Base-by-base conservation (phyloP, 331 rosid species). In the Acacia pycnantha region DNA sequence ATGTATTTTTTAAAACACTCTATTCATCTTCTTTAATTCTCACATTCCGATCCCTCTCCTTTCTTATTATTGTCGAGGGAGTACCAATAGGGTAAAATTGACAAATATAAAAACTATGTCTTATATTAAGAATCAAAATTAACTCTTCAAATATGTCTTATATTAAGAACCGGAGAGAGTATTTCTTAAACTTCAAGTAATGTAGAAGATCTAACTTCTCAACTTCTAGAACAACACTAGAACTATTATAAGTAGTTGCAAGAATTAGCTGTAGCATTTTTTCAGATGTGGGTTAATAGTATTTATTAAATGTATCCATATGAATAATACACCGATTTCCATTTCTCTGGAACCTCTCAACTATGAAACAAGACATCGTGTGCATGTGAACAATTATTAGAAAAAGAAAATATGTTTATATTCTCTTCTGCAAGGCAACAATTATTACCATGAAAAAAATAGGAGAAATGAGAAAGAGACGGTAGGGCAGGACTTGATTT, bases 391-490 rank as follows among this genome's bases (percentile, higher is more conserved):
- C 14, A 27, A n/a, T n/a, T n/a, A n/a, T n/a, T 31, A 78, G 46
- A 67, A 41, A 74, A 31, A 65, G 40, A 26, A 65, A 62, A 48
- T 29, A 15, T 53, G 70, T 77, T 77, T 82, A 93, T 86, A 83
- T 86, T 83, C 89, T 88, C 92, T 93, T 90, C 54, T 87, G 93
- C 70, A 93, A 14, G 74, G 94, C 98, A 70, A 91, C 68, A 61
- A 91, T 24, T 56, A 95, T 68, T 53, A 95, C 85, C 2, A 91
- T 54, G 73, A 95, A 87, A 83, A 95, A 87, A 83, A 95, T 87
- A 41, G 98, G 98, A 79, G 97, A 95, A 89, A 87, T 73, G 47
- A 93, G 90, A 72, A 93, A 86, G 81, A 90, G 26, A 78, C 93
- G 62, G 73, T 93, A 93, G 47, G 90, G 92, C 53, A 90, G 79